Evolutionary conservation across 176 grass and related monocot genomes (phyloP), one percentile per base, ranked within the genome.

Genomic region (Musa schizocarpa): DNA sequence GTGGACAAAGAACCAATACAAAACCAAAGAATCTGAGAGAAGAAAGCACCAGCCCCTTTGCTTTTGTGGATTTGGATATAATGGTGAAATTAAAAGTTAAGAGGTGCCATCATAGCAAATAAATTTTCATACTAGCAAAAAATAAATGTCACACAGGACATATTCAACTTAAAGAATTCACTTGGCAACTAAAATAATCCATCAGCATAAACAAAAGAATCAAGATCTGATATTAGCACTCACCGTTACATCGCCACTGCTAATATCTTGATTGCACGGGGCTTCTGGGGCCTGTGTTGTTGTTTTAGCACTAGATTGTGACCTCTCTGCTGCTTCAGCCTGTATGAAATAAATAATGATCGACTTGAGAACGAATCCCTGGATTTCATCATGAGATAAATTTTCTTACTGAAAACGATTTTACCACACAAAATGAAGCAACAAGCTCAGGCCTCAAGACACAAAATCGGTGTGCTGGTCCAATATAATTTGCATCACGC

Each of bases 401-500:
- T 71, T 75, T 58, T 62, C 49, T 63, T 21, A 50, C n/a, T 78
- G 50, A 69, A 6, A 21, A 81, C 19, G 25, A 73, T 65, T 65
- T 85, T n/a, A 99, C 95, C 86, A 89, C 86, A 84, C 84, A 81
- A 84, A 94, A 99, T 74, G 91, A 84, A 72, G 86, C 77, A 79
- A 94, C 80, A 52, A 99, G 95, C 79, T 99, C 95, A 14, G 95
- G 90, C 72, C 95, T 86, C 82, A 99, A 85, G 11, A 94, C 90
- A 74, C 84, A 99, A 75, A 99, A 99, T 29, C 91, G 88, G 52
- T 94, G 81, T 57, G 89, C 86, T 74, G 86, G 78, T 87, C 95
- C 95, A 79, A 85, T 84, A 78, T 92, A 99, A 78, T 99, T 99
- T 79, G 95, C 89, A 87, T 99, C 95, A 69, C 95, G 86, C 27